A percentile compares a stretch with the other conserved stretches of the same genome.
Conservation (phyloP, 2,329 filamentous ascomycete species). For the Epichloe festucae region DNA sequence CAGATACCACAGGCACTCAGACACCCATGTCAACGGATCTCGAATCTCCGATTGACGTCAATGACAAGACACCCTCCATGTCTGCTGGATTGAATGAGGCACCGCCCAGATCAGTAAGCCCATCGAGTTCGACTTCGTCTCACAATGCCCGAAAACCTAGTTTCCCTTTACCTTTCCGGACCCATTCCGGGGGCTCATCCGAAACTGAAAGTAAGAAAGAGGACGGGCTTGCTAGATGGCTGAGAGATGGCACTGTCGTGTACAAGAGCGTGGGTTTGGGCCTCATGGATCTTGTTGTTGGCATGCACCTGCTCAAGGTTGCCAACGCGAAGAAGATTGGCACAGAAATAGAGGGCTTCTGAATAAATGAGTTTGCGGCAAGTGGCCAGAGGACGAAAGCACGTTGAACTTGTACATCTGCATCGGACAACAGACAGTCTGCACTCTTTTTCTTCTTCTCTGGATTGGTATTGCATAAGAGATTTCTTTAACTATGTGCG, state of each 20-base stretch:
- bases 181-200: conserved; percentile 16
- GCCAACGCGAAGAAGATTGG: conserved; percentile 43
- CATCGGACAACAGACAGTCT: too few species aligned
- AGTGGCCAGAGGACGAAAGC: too few species aligned
- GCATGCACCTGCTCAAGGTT: conserved; percentile 41
- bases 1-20: conserved; percentile 17
- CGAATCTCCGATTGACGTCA: conserved; percentile 18
- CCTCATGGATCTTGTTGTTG: conserved; percentile 53
- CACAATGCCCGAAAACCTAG: conserved; percentile 18
- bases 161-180: conserved; percentile 20
- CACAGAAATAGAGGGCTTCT: conserved; percentile 28
- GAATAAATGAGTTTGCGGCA: neutral
- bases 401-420: neutral
- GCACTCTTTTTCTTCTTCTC: neutral
- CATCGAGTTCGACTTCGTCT: conserved; percentile 18
- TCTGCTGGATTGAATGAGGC: conserved; percentile 24
- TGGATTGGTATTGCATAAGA: neutral
- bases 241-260: conserved; percentile 49
- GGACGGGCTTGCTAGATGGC: conserved; percentile 40
- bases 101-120: conserved; percentile 17
- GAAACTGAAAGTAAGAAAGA: conserved; percentile 31
- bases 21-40: conserved; percentile 7
- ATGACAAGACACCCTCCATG: conserved; percentile 24
- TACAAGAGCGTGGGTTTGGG: conserved; percentile 58
- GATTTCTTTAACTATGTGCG: neutral